Evolutionary conservation across 1,139 yeast genomes (phyloP).

Genomic region (Eremothecium sinecaudum): DNA sequence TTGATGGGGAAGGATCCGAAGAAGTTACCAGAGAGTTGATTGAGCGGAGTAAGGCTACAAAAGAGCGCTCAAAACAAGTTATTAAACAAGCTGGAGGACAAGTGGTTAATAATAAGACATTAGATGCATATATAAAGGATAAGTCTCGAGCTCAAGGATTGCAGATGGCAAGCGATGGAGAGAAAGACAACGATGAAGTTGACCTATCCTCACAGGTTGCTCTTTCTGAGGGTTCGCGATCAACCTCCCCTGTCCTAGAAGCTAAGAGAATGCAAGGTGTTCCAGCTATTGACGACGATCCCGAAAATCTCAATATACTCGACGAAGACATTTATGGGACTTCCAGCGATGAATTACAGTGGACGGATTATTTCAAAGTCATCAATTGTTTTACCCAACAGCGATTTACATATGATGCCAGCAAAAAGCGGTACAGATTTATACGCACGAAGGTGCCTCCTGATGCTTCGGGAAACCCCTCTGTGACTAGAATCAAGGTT

Average conservation of each 20-base stretch:
- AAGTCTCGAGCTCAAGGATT: background rate
- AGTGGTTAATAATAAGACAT: background rate
- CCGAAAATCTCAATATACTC: slow-evolving; percentile 24
- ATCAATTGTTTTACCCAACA: slow-evolving; percentile 63
- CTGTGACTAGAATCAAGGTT: slow-evolving; percentile 16
- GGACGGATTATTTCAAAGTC: slow-evolving; percentile 66
- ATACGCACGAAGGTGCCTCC: slow-evolving; percentile 18
- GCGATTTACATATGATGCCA: slow-evolving; percentile 50
- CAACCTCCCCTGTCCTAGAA: background rate
- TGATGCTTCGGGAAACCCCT: slow-evolving; percentile 7
- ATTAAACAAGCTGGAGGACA: background rate
- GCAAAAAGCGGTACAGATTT: slow-evolving; percentile 54
- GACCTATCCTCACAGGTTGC: background rate
- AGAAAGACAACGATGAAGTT: background rate
- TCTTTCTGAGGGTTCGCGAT: background rate
- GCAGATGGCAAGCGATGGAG: background rate
- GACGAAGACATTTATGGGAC: slow-evolving; percentile 31
- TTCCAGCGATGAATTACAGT: slow-evolving; percentile 34
- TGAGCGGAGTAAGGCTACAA: slow-evolving; percentile 21
- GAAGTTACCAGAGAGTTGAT: slow-evolving; percentile 53
- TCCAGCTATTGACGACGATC: slow-evolving; percentile 2
- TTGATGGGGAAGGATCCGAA: slow-evolving; percentile 63
- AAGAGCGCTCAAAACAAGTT: slow-evolving; percentile 4
- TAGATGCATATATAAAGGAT: slow-evolving; percentile 7
- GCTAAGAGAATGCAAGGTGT: background rate